Evolutionary conservation across 2,329 filamentous ascomycete species (phyloP), one percentile per base, ranked within the genome.

Genomic region (Orbilia brochopaga): DNA sequence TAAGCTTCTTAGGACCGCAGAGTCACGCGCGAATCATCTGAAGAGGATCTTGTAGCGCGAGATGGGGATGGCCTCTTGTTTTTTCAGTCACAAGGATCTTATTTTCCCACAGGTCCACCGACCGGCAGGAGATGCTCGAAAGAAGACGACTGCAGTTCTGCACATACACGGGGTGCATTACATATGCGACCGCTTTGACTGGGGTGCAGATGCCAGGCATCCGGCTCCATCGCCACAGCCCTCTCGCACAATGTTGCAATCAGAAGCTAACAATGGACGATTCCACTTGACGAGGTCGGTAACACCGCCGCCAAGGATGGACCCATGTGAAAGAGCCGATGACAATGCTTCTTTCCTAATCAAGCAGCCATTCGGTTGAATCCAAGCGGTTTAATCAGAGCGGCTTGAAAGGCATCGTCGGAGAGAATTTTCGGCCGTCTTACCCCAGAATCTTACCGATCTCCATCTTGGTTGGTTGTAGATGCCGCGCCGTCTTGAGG

Each of bases 51-150:
- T 46, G 53, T 58, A 32, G 58, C 57, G 58, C 51, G 23, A 57
- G 50, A 40, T 54, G 44, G 35, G 46, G n/a, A n/a, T 37, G 63
- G 27, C 40, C 23, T 52, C 54, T 59, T 46, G 37, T 52, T 15
- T 13, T 63, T 58, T 51, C 52, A 69, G 62, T 51, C 51, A 46
- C 23, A 46, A 58, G 53, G 53, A 50, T 32, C 17, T 27, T 19
- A 10, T 42, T 63, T 59, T 58, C 65, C 65, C 65, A 59, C 65
- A 69, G 21, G 37, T 15, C 13, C 37, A 51, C 21, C 48, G 30
- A 62, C 40, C 19, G 37, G 6, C 21, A 54, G 17, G 40, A 30
- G 24, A 11, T 53, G 23, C 44, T 42, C 15, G 11, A 42, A 42
- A 32, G 24, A n/a, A 40, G 51, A 42, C 4, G 37, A 15, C 32